Evolutionary conservation across 2,329 filamentous ascomycete genomes (phyloP).

Genomic region (Dryadomyces quercivorus): DNA sequence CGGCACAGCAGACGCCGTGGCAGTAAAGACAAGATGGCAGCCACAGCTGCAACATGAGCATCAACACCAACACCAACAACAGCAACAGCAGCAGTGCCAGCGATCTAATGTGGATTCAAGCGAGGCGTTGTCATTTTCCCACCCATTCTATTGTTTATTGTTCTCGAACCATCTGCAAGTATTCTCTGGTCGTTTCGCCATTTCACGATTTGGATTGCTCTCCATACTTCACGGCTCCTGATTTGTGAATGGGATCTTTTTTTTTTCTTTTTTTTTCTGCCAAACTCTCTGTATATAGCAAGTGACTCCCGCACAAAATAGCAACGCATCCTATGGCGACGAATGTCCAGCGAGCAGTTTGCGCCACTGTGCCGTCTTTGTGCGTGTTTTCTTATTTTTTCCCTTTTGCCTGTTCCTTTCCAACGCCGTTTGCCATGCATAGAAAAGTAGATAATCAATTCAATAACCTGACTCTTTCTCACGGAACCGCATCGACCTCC

Average conservation of each 20-base stretch:
- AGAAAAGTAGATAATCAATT: no score
- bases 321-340: neutral
- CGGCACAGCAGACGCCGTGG: constrained; percentile 51
- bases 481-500: constrained; percentile 38
- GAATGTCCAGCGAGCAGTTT: neutral
- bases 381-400: neutral
- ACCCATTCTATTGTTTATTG: neutral
- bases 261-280: neutral
- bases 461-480: neutral
- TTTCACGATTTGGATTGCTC: no score
- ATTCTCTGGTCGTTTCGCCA: no score
- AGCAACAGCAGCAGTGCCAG: neutral
- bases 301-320: neutral
- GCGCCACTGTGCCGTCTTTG: neutral
- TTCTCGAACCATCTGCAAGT: neutral
- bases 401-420: neutral
- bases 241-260: neutral
- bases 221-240: no score
- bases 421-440: no score
- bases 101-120: constrained; percentile 5
- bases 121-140: constrained; percentile 8
- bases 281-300: no score
- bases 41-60: neutral
- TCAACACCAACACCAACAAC: neutral
- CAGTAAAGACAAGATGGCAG: constrained; percentile 25